Evolutionary conservation across 2,329 filamentous ascomycete species (phyloP), one percentile per base, ranked within the genome.

Genomic region (Pestalotiopsis sp.): DNA sequence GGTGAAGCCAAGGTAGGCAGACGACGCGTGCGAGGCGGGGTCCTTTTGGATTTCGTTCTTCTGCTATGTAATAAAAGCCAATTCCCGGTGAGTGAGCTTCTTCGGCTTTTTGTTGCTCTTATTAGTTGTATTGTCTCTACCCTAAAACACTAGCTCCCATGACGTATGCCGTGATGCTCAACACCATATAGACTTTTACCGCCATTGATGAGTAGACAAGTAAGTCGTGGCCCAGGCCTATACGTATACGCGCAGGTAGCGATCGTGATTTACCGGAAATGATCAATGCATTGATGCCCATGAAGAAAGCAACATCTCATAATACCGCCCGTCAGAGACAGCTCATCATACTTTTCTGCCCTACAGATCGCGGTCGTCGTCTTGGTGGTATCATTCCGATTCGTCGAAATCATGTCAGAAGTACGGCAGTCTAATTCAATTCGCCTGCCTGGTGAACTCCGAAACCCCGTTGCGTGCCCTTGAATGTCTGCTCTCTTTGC

Each of bases 331-430:
- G 20, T 52, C 17, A 52, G 44, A 52, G 20, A 52, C 44, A 52
- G 10, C 44, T n/a, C 44, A 52, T 52, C 44, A 52, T 52, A 52
- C 4, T 52, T 52, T 52, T 52, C 14, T 35, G 30, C 17, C 44
- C 17, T n/a, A 52, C 44, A 52, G 10, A 20, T 20, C 17, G 17
- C 44, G 17, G 17, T n/a, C 20, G 44, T 52, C 20, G 44, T 52
- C 20, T n/a, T 52, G n/a, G 40, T 44, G 40, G 44, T 52, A 52
- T 52, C 44, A 52, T 52, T 52, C 44, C 44, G 44, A 52, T 52
- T 52, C 44, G 44, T 52, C 44, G 44, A 52, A n/a, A 52, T 52
- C 26, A 58, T 58, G 56, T 58, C 56, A 58, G 56, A 52, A 52
- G 44, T 52, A 52, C 44, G 44, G 44, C 44, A 52, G 14, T n/a